A percentile compares a stretch with the other conserved stretches of the same genome.
These are phyloP conservation scores for Glarea lozoyensis DNA, from an alignment of 495 filamentous ascomycete species.

Conservation along the genomic window DNA sequence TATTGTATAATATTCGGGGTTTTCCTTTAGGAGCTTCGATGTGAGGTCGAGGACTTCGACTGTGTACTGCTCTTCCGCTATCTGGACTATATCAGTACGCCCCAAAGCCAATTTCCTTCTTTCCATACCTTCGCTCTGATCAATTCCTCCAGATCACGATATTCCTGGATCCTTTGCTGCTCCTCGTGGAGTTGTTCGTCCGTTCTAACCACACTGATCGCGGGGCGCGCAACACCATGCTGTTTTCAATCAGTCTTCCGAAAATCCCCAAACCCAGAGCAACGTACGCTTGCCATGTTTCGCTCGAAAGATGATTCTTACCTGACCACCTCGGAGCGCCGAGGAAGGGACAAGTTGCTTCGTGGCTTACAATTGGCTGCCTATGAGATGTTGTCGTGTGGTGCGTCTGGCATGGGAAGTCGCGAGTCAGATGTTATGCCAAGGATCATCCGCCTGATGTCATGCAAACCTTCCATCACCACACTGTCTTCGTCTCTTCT, in stretches of 20 bases:
- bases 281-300: slow-evolving; percentile 26
- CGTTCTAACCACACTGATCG: slow-evolving; percentile 45
- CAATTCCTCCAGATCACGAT: slow-evolving; percentile 58
- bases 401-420: slow-evolving; percentile 4
- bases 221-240: slow-evolving; percentile 69
- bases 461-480: slow-evolving; percentile 1
- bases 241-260: slow-evolving; percentile 26
- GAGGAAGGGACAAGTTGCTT: not conserved
- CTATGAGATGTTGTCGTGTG: not conserved
- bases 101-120: not conserved
- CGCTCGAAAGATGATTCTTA: not conserved
- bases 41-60: slow-evolving; percentile 62
- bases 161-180: slow-evolving; percentile 67
- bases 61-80: slow-evolving; percentile 50
- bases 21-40: slow-evolving; percentile 69
- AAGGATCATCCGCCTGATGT: not conserved
- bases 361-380: not conserved
- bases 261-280: not conserved
- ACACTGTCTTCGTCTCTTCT: slow-evolving; percentile 20
- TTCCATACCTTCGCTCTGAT: slow-evolving; percentile 49
- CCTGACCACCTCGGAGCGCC: not conserved
- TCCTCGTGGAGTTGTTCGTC: slow-evolving; percentile 61
- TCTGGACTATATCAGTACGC: slow-evolving; percentile 25
- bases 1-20: slow-evolving; percentile 97
- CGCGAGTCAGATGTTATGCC: slow-evolving; percentile 11